Evolutionary conservation across 1,139 yeast species (phyloP).

Genomic region (Scheffersomyces titani): DNA sequence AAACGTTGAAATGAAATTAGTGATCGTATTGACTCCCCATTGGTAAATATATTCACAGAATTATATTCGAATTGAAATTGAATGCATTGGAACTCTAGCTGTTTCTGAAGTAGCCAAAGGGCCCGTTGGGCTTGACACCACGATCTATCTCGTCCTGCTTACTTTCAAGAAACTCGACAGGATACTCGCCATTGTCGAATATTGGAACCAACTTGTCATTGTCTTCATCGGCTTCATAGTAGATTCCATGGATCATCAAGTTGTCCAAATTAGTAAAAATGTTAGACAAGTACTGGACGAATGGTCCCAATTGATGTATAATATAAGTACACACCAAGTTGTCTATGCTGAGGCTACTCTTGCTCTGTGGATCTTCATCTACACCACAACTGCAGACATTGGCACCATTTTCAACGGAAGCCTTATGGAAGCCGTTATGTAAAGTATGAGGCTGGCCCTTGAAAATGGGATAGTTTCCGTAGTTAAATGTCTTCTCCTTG

Average conservation of each 20-base stretch:
- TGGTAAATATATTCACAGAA: neutral
- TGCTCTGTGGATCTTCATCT: slow-evolving; percentile 25
- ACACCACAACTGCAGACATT: slow-evolving; percentile 25
- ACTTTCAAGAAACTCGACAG: slow-evolving; percentile 16
- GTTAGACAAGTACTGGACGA: slow-evolving; percentile 25
- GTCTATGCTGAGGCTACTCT: slow-evolving; percentile 27
- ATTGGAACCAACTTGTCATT: slow-evolving; percentile 22
- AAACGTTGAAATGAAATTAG: too few species aligned
- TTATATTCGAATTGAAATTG: neutral
- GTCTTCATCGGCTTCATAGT: slow-evolving; percentile 21
- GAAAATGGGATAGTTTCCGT: slow-evolving; percentile 33
- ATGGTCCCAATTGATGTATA: slow-evolving; percentile 37
- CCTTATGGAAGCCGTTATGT: slow-evolving; percentile 32
- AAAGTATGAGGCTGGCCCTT: slow-evolving; percentile 42
- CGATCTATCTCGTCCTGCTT: neutral
- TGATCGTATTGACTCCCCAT: too few species aligned
- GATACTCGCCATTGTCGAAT: slow-evolving; percentile 32
- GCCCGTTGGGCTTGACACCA: slow-evolving; percentile 3
- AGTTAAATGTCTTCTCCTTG: slow-evolving; percentile 26
- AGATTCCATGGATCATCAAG: slow-evolving; percentile 41
- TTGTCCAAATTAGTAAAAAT: slow-evolving; percentile 28
- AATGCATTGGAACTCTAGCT: neutral
- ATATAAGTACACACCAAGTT: slow-evolving; percentile 38
- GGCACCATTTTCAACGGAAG: slow-evolving; percentile 2
- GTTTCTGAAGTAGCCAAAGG: slow-evolving; percentile 9